Evolutionary conservation across 805 yeast genomes (phyloP).

Genomic region (Wilhelminamyces savonicus): DNA sequence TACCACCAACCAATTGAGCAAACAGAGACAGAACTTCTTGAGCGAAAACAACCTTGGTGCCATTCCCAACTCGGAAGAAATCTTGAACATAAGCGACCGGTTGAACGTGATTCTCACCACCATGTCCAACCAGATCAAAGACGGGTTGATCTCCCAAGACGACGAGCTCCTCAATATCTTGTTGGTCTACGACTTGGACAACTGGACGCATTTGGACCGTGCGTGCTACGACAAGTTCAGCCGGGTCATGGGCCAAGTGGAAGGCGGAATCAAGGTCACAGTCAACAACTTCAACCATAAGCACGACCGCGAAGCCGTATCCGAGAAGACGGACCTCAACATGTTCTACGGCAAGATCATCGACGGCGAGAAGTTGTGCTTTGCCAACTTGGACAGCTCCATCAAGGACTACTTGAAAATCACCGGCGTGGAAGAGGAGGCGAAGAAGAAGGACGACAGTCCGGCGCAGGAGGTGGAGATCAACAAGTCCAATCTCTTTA

Average conservation of each 20-base stretch:
- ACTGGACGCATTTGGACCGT: constrained; percentile 42
- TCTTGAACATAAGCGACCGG: constrained; percentile 18
- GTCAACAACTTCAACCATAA: constrained; percentile 47
- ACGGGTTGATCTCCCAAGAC: constrained; percentile 54
- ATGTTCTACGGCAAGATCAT: constrained; percentile 68
- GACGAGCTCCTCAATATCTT: constrained; percentile 36
- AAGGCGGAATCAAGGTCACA: constrained; percentile 64
- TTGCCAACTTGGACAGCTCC: constrained; percentile 80
- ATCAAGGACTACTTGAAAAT: constrained; percentile 38
- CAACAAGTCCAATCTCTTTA: constrained; percentile 55
- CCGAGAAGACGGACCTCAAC: constrained; percentile 45
- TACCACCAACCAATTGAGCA: constrained; percentile 35
- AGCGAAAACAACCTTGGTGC: constrained; percentile 17
- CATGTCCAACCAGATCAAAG: constrained; percentile 37
- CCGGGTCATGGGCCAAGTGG: constrained; percentile 66
- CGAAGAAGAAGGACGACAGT: constrained; percentile 11
- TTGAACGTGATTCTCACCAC: constrained; percentile 27
- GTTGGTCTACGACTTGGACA: constrained; percentile 59
- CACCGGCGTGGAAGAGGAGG: constrained; percentile 11
- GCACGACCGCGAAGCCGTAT: constrained; percentile 22
- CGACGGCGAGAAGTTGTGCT: constrained; percentile 84
- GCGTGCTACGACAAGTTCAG: constrained; percentile 50
- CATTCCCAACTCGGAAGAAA: constrained; percentile 19
- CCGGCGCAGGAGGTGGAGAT: constrained; percentile 18
- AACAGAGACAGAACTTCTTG: constrained; percentile 32